phyloP scores from a whole-genome alignment of 352 stramenopile species.

The Elongisporangium undulatum region DNA sequence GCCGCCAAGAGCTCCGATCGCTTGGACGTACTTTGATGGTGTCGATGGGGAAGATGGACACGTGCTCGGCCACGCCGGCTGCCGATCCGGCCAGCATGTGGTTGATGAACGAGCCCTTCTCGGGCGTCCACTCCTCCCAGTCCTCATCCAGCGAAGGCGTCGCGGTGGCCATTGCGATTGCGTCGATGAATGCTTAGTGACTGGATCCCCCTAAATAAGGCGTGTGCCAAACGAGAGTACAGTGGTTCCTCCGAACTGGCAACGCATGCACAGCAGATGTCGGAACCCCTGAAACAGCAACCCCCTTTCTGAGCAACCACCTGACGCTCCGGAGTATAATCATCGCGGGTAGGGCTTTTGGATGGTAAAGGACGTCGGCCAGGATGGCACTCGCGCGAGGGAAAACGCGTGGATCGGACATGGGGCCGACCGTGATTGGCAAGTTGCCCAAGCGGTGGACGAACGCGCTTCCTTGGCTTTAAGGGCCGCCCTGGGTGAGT shows the following conservation, averaged over 20 bases:
- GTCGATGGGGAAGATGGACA: constrained; percentile 96
- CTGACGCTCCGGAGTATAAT: not conserved
- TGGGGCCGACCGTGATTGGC: not conserved
- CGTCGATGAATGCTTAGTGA: constrained; percentile 2
- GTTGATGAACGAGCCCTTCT: constrained; percentile 91
- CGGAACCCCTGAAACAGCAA: not conserved
- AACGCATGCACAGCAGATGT: not conserved
- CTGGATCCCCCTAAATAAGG: not conserved
- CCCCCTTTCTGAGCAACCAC: not conserved
- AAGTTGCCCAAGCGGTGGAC: not conserved
- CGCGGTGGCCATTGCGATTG: constrained; percentile 9
- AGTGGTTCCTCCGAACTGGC: not conserved
- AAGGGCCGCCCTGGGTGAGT: not conserved
- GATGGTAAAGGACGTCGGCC: too few relatives aligned
- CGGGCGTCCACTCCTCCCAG: constrained; percentile 93
- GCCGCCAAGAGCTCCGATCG: not conserved
- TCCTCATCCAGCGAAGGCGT: constrained; percentile 64
- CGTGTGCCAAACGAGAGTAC: not conserved
- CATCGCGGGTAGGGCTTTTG: not conserved
- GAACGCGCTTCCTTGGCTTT: too few relatives aligned
- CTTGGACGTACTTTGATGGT: constrained; percentile 65
- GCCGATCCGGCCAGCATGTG: constrained; percentile 94
- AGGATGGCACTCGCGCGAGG: not conserved
- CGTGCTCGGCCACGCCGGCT: constrained; percentile 96
- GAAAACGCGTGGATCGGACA: not conserved